Evolutionary conservation across 2,329 filamentous ascomycete species (phyloP).

Genomic region (Thermoascus crustaceus): DNA sequence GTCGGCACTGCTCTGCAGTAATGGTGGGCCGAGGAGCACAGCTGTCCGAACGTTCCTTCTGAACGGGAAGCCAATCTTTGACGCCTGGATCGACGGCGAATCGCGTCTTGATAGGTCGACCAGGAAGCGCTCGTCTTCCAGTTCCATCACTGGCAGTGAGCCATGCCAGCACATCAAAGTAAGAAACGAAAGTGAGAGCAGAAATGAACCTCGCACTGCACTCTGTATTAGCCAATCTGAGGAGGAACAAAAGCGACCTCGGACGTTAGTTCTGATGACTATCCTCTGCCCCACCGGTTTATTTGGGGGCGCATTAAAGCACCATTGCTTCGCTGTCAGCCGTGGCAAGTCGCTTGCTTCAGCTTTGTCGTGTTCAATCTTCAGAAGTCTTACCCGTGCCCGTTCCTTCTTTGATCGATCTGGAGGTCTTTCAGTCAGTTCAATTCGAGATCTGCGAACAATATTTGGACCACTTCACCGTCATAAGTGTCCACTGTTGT

Average conservation of each 20-base stretch:
- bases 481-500: neutral
- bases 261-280: conserved; percentile 1
- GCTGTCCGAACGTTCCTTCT: conserved; percentile 8
- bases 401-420: conserved; percentile 3
- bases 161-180: conserved; percentile 77
- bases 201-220: conserved; percentile 4
- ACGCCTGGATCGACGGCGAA: conserved; percentile 29
- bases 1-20: conserved; percentile 15
- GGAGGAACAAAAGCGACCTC: conserved; percentile 1
- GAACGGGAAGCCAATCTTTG: conserved; percentile 19
- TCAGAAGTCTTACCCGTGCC: too few species aligned
- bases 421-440: conserved; percentile 1
- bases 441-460: neutral
- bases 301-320: conserved; percentile 4
- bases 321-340: conserved; percentile 3
- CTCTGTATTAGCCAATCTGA: conserved; percentile 2
- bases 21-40: conserved; percentile 11
- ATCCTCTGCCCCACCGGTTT: conserved; percentile 2
- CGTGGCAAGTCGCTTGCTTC: conserved; percentile 2
- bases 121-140: conserved; percentile 49
- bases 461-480: conserved; percentile 6
- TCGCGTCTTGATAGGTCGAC: conserved; percentile 36
- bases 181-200: conserved; percentile 11
- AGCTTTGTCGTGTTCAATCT: neutral
- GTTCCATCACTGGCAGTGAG: conserved; percentile 71